Base-by-base conservation (phyloP, 768 basidiomycete genomes). In the Suillus cothurnatus region DNA sequence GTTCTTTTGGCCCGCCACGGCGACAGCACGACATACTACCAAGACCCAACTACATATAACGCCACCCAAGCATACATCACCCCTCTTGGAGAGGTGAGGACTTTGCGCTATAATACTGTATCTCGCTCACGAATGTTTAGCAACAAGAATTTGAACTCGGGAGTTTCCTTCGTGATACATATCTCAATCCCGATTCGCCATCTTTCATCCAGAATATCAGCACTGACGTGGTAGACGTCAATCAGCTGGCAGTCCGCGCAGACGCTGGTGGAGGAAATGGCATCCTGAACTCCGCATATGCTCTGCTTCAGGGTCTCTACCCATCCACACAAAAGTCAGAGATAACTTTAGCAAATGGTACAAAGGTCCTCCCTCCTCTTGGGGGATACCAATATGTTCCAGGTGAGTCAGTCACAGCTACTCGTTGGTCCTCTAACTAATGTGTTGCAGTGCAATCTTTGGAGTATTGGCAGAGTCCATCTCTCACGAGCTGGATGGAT, bases 401-500 rank as follows among this genome's bases (percentile, higher is more conserved):
- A 9, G 66, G 64, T 62, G 47, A 65, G 68, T 61, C 64, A 17
- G 61, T 60, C 63, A 66, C 74, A 79, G 11, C 14, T 23, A 11
- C 21, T 34, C 21, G 6, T 21, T 23, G 2, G 6, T 56, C 2
- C 32, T 85, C 89, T 71, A 14, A 94, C 73, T 92, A 93, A 78
- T 95, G 94, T 70, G 82, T 95, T 56, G 90, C 92, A 47, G 74
- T 76, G 15, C 67, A 74, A 45, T 77, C 76, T 36, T 88, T 95
- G 52, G 92, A 93, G 76, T 88, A 26, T 83, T 82, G 56, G 69
- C 69, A 76, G 59, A 66, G 62, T 69, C 86, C 92, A 67, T 89
- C 89, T 38, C 80, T 94, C 63, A 92, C 94, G 77, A 88, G 88
- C 68, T 94, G 91, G 91, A 87, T 86, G 43, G 80, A 82, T 23